Evolutionary conservation across 2,329 filamentous ascomycete species (phyloP), one percentile per base, ranked within the genome.

Genomic region (Lecanicillium sp.): DNA sequence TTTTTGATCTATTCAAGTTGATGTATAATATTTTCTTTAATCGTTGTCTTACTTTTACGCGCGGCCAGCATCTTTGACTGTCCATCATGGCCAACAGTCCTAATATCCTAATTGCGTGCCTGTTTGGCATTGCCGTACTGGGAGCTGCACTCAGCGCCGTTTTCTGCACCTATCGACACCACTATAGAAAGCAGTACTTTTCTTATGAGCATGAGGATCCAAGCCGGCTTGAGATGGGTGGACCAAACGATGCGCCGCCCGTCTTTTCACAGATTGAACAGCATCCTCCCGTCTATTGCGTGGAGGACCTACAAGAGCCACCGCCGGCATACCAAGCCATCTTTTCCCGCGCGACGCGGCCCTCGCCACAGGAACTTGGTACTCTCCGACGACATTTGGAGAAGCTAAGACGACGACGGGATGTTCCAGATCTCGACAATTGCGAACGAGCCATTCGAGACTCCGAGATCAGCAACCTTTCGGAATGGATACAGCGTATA

Each of bases 401-500:
- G 12, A 36, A 32, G 33, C 29, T 43, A 9, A 37, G 22, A 17
- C 14, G 36, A 13, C 32, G 18, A n/a, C 18, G 9, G 15, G 4
- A 19, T 13, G 12, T 4, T 7, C 29, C 9, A n/a, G 14, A 25
- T 19, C 13, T 30, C n/a, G 33, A 34, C 9, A 17, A 25, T 14
- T 18, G 33, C 8, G 41, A 45, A 20, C 35, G 25, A 11, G 32
- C 40, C 8, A 42, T 44, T 9, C 41, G 39, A 15, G 18, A 33
- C 9, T 40, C 43, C 9, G 43, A 47, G 17, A 39, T 43, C 15
- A 38, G 31, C 3, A 25, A 32, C 28, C 34, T 48, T 9, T 15
- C 33, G 16, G 33, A n/a, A 13, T 47, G 46, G 43, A 48, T 47
- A 4, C 28, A 37, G 16, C 33, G 40, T 9, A 40, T 47, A 25